These are phyloP conservation scores for Lactarius sp. DNA, from an alignment of 768 basidiomycete species.

Conservation along the genomic window DNA sequence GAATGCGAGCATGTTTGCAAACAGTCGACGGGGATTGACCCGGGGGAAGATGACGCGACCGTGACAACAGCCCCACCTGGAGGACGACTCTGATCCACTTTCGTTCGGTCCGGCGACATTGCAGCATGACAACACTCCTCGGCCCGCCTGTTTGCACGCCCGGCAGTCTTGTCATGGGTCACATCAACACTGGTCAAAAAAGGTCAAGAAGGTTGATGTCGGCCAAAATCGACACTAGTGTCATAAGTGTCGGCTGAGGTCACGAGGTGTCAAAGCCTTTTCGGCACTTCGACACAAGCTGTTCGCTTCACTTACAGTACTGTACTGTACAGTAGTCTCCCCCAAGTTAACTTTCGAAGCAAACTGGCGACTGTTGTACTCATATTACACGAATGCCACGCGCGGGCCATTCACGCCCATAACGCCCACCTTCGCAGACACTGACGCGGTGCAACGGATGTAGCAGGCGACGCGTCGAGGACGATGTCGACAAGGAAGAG, in stretches of 20 bases:
- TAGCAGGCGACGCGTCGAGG: constrained; percentile 28
- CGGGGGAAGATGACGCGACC: neutral
- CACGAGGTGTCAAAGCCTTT: too few relatives aligned
- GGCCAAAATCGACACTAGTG: too few relatives aligned
- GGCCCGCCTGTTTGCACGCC: constrained; percentile 9
- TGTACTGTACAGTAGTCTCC: too few relatives aligned
- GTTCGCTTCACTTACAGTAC: too few relatives aligned
- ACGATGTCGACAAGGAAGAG: constrained; percentile 33
- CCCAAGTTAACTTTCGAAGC: too few relatives aligned
- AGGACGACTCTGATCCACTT: neutral
- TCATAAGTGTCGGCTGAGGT: too few relatives aligned
- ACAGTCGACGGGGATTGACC: neutral
- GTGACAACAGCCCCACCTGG: neutral
- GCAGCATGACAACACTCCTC: neutral
- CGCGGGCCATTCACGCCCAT: constrained; percentile 37
- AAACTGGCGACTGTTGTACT: too few relatives aligned
- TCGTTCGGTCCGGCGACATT: constrained; percentile 8
- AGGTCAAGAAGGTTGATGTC: too few relatives aligned
- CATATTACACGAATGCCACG: constrained; percentile 29
- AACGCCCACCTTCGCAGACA: constrained; percentile 32
- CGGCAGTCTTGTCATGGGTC: too few relatives aligned
- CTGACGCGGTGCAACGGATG: constrained; percentile 27
- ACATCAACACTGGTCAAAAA: too few relatives aligned
- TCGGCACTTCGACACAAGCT: too few relatives aligned
- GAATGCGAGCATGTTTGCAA: neutral